Conservation (phyloP, 495 filamentous ascomycete genomes). For the Chaetomium fimeti region DNA sequence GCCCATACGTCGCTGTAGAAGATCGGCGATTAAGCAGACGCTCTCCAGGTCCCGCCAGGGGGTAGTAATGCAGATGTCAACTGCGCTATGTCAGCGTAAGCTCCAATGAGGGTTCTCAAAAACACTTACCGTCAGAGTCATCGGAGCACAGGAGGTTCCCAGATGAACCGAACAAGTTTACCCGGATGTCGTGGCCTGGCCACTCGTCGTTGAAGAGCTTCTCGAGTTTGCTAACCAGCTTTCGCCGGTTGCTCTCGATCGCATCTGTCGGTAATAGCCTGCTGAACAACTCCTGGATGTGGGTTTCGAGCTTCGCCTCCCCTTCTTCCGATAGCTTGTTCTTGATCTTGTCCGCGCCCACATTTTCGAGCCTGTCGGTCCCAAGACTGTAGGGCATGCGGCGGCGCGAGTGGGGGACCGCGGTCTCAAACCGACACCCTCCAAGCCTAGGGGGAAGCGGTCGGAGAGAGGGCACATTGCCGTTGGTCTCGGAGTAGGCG, state of each 20-base stretch:
- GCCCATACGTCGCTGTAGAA: conserved; percentile 72
- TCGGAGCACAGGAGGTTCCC: conserved; percentile 93
- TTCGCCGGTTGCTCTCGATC: conserved; percentile 69
- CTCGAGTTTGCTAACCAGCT: conserved; percentile 81
- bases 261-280: conserved; percentile 77
- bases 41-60: conserved; percentile 76
- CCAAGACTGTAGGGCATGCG: conserved; percentile 92
- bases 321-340: conserved; percentile 68
- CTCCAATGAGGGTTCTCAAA: conserved; percentile 29
- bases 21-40: conserved; percentile 82
- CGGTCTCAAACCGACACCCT: conserved; percentile 80
- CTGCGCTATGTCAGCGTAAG: conserved; percentile 49
- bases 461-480: conserved; percentile 63
- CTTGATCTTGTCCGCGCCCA: conserved; percentile 63
- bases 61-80: conserved; percentile 97
- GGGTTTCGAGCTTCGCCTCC: conserved; percentile 71
- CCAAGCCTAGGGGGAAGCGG: conserved; percentile 50
- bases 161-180: conserved; percentile 94
- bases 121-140: conserved; percentile 80
- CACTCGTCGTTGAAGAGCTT: conserved; percentile 82
- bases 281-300: conserved; percentile 81
- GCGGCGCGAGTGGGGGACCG: conserved; percentile 48
- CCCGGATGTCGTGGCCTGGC: conserved; percentile 86
- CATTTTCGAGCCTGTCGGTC: conserved; percentile 65
- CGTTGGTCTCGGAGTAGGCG: conserved; percentile 82